Percentiles rank a stretch among this genome's conserved stretches.
Evolutionary conservation across 2,329 filamentous ascomycete species (phyloP).

Genomic region (Scopulariopsis brevicaulis): DNA sequence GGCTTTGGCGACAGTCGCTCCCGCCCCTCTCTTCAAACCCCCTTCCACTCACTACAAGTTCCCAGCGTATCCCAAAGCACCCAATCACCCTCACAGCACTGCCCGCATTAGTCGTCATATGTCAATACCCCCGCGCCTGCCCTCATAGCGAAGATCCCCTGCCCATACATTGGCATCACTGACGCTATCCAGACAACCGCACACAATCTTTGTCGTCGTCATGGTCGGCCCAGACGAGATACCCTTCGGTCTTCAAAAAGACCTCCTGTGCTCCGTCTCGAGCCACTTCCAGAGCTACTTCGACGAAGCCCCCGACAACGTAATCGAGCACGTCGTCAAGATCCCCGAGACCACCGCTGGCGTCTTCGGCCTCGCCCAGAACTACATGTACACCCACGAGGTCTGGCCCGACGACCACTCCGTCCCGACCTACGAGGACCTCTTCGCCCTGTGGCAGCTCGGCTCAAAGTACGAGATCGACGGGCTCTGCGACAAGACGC

Average conservation of each 20-base stretch:
- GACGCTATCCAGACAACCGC: conserved; percentile 30
- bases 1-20: background rate
- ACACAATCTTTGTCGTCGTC: conserved; percentile 43
- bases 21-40: background rate
- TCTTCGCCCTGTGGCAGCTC: conserved; percentile 46
- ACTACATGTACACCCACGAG: conserved; percentile 39
- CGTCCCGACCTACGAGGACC: conserved; percentile 38
- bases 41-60: background rate
- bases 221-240: conserved; percentile 38
- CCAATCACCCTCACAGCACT: background rate
- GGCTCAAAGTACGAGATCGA: conserved; percentile 38
- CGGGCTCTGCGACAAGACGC: conserved; percentile 42
- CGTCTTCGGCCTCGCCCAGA: conserved; percentile 43
- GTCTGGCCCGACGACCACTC: conserved; percentile 29
- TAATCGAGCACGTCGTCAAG: conserved; percentile 36
- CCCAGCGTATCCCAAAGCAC: background rate
- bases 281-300: conserved; percentile 35
- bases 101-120: background rate
- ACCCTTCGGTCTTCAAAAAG: conserved; percentile 47
- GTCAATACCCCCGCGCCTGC: background rate
- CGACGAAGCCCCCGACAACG: conserved; percentile 18
- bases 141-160: background rate
- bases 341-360: conserved; percentile 35
- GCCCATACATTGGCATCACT: background rate
- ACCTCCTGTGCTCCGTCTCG: conserved; percentile 43